These are phyloP conservation scores for Cicer yamashitae DNA, from an alignment of 306 rosid species.

Conservation along the genomic window DNA sequence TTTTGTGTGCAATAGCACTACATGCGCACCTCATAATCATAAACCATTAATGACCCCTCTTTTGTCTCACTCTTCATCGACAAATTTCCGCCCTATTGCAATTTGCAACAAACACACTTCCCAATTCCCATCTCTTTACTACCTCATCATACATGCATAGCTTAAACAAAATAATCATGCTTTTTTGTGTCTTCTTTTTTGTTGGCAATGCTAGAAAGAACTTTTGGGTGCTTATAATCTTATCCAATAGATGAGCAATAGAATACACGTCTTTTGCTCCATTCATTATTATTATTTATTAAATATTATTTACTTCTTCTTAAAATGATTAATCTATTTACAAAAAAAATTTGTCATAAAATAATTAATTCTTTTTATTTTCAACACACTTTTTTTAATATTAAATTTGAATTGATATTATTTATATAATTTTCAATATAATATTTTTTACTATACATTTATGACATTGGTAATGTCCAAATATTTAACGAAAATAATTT, in stretches of 20 bases:
- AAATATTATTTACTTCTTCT: too few relatives aligned
- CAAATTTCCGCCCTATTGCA: conserved; percentile 44
- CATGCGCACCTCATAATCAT: conserved; percentile 43
- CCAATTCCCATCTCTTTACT: neutral
- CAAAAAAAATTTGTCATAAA: too few relatives aligned
- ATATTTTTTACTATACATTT: too few relatives aligned
- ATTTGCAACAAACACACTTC: conserved; percentile 43
- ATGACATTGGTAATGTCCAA: too few relatives aligned
- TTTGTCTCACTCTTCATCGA: conserved; percentile 50
- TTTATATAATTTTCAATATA: too few relatives aligned
- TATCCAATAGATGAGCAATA: conserved; percentile 32
- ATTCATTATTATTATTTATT: neutral
- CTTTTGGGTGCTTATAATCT: conserved; percentile 19
- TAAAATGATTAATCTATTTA: too few relatives aligned
- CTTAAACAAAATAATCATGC: conserved; percentile 13
- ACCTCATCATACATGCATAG: neutral
- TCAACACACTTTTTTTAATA: too few relatives aligned
- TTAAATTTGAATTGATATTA: too few relatives aligned
- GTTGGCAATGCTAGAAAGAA: neutral
- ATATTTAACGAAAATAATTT: too few relatives aligned
- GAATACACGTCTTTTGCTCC: conserved; percentile 38
- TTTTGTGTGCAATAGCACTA: conserved; percentile 37
- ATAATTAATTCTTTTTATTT: too few relatives aligned
- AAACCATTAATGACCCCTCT: conserved; percentile 38
- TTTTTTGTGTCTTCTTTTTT: neutral